Conservation (phyloP, 2,329 filamentous ascomycete genomes). For the Apiospora marii region DNA sequence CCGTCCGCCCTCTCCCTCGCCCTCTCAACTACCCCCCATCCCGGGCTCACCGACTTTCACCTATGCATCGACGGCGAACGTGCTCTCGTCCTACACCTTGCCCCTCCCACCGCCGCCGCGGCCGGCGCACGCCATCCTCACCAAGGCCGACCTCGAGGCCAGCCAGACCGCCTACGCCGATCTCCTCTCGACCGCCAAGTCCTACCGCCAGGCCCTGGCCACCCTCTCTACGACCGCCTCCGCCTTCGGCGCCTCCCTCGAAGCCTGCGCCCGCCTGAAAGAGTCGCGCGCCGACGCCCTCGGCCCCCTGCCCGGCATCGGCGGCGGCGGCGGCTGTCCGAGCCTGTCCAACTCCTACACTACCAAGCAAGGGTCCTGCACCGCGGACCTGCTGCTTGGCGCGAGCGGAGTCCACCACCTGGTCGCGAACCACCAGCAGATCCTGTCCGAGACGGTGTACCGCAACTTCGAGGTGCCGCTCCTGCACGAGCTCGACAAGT, state of each 20-base stretch:
- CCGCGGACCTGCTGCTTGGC: conserved; percentile 68
- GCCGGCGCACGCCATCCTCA: conserved; percentile 66
- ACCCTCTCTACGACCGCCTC: conserved; percentile 68
- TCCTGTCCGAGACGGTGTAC: conserved; percentile 73
- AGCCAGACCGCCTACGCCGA: conserved; percentile 70
- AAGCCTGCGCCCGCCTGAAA: conserved; percentile 73
- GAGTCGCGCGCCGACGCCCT: conserved; percentile 69
- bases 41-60: conserved; percentile 70
- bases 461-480: conserved; percentile 73
- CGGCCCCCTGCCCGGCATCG: conserved; percentile 38
- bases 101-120: conserved; percentile 67
- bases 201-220: conserved; percentile 69
- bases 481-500: conserved; percentile 73
- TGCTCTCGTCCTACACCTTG: conserved; percentile 64
- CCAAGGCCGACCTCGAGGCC: conserved; percentile 67
- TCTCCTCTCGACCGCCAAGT: conserved; percentile 67
- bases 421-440: conserved; percentile 74
- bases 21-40: conserved; percentile 64
- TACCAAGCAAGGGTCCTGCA: conserved; percentile 56
- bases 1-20: conserved; percentile 45
- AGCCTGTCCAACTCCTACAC: conserved; percentile 58
- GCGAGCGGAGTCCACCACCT: conserved; percentile 72
- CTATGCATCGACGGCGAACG: conserved; percentile 66
- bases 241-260: conserved; percentile 69
- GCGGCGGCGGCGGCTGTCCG: conserved; percentile 35